Percentiles rank a stretch among this genome's conserved stretches.
phyloP scores from a whole-genome alignment of 345 rosid species.

The Salix purpurea region DNA sequence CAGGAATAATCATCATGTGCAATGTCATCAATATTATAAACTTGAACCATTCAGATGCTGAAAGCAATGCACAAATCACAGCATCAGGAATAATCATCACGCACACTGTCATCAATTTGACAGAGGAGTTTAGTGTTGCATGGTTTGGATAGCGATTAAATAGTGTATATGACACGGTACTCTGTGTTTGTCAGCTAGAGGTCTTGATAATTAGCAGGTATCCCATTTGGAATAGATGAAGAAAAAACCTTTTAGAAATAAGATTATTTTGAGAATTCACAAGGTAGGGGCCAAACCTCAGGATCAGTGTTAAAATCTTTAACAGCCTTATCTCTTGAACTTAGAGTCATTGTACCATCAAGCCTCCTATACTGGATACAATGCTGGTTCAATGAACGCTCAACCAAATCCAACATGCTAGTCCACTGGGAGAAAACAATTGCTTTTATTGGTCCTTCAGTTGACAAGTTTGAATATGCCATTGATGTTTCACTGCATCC shows the following conservation, averaged over 20 bases:
- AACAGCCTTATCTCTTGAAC: conserved; percentile 75
- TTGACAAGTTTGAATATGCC: conserved; percentile 27
- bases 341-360: conserved; percentile 81
- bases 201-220: neutral
- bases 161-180: neutral
- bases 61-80: neutral
- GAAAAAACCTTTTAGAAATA: neutral
- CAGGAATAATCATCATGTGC: neutral
- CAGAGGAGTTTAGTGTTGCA: neutral
- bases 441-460: conserved; percentile 56
- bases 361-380: conserved; percentile 69
- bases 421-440: conserved; percentile 96
- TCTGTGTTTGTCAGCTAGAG: neutral
- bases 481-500: conserved; percentile 31
- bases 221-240: neutral
- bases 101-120: conserved; percentile 3
- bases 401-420: conserved; percentile 80
- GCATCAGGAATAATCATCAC: neutral
- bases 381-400: conserved; percentile 45
- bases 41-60: neutral
- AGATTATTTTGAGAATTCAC: neutral
- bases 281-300: conserved; percentile 41
- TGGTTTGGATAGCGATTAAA: neutral
- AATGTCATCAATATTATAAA: neutral
- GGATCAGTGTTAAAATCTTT: conserved; percentile 77